These are phyloP conservation scores for Seiridium cupressi DNA, from an alignment of 2,329 filamentous ascomycete species.

Conservation along the genomic window DNA sequence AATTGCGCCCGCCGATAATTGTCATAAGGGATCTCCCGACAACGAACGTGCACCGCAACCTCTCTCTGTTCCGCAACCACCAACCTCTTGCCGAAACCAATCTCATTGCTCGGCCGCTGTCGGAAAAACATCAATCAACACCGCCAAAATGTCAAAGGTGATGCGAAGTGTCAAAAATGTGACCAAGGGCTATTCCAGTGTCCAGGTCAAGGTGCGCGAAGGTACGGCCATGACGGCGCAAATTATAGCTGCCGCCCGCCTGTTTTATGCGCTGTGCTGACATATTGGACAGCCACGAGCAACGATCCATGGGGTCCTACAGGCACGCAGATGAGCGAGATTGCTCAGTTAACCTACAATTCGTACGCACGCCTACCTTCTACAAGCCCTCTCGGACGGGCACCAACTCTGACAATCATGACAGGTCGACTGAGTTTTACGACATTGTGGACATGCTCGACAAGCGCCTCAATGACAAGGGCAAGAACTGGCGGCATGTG, in stretches of 20 bases:
- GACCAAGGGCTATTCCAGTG: slow-evolving; percentile 95
- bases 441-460: slow-evolving; percentile 99
- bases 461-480: slow-evolving; percentile 97
- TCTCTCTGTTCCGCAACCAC: not conserved
- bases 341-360: slow-evolving; percentile 96
- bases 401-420: not conserved
- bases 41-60: slow-evolving; percentile 1
- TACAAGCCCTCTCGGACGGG: not conserved
- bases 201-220: slow-evolving; percentile 98
- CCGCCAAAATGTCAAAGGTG: slow-evolving; percentile 83
- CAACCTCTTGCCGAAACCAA: not conserved
- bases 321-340: slow-evolving; percentile 97
- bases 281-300: slow-evolving; percentile 73
- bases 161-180: slow-evolving; percentile 98
- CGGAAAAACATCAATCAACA: slow-evolving; percentile 8
- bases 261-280: slow-evolving; percentile 22
- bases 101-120: slow-evolving; percentile 1
- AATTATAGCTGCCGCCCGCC: not conserved
- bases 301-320: slow-evolving; percentile 99
- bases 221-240: slow-evolving; percentile 51
- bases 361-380: slow-evolving; percentile 60
- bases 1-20: slow-evolving; percentile 19
- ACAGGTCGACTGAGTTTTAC: slow-evolving; percentile 92
- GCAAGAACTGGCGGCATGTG: slow-evolving; percentile 99
- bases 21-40: slow-evolving; percentile 8